Conservation (phyloP, 31 red algal genomes). For the Asparagopsis taxiformis region DNA sequence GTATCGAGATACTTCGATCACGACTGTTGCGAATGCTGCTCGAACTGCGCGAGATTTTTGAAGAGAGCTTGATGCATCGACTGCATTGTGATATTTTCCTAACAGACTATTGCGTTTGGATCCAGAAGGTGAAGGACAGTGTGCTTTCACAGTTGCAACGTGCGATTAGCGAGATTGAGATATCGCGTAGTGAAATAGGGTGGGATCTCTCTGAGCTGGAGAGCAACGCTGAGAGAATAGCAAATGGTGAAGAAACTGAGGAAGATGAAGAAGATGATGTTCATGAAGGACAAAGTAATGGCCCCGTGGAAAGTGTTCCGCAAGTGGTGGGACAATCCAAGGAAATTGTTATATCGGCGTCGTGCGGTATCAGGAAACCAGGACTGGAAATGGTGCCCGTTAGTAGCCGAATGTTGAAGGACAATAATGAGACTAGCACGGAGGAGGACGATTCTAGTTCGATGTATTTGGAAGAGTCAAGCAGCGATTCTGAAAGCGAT, state of each 20-base stretch:
- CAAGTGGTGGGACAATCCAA: too few relatives aligned
- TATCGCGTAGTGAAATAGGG: background rate
- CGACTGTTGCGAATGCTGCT: conserved; percentile 11
- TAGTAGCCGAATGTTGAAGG: too few relatives aligned
- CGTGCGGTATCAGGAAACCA: too few relatives aligned
- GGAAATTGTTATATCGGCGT: too few relatives aligned
- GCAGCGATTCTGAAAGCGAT: too few relatives aligned
- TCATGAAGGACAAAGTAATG: too few relatives aligned
- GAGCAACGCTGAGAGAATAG: background rate
- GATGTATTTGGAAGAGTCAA: too few relatives aligned
- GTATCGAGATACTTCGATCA: conserved; percentile 3
- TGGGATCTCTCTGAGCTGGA: conserved; percentile 9
- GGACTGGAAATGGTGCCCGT: too few relatives aligned
- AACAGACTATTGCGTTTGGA: conserved; percentile 22
- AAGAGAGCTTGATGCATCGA: conserved; percentile 2
- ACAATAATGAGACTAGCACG: too few relatives aligned
- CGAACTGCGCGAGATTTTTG: conserved; percentile 13
- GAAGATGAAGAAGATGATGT: background rate
- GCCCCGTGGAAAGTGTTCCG: too few relatives aligned
- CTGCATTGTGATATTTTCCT: conserved; percentile 7
- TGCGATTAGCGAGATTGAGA: background rate
- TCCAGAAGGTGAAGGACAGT: conserved; percentile 5
- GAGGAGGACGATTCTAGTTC: too few relatives aligned
- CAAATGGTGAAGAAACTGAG: conserved; percentile 4
- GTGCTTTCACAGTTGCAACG: background rate